These are phyloP conservation scores for Salmacisia buchloeana DNA, from an alignment of 1,284 basidiomycete genomes.

Conservation along the genomic window DNA sequence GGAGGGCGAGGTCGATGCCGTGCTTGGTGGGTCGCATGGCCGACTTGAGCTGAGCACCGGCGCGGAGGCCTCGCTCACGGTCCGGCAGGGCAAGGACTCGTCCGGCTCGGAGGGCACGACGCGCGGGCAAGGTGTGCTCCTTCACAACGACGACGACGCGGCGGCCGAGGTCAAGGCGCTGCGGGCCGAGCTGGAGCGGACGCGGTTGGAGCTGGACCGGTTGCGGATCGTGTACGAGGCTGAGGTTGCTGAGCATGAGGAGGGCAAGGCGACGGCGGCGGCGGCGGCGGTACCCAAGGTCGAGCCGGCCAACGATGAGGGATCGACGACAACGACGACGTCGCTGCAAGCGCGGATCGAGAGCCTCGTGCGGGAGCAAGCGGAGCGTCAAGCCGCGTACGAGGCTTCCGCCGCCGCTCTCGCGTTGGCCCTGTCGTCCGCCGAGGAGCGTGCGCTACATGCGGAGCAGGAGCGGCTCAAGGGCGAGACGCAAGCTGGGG, in stretches of 20 bases:
- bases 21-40: not conserved
- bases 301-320: too few species aligned
- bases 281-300: too few species aligned
- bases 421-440: too few species aligned
- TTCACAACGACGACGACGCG: not conserved
- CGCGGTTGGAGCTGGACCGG: not conserved
- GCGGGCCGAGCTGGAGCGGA: not conserved
- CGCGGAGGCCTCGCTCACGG: not conserved
- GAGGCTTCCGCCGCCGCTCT: too few species aligned
- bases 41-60: not conserved
- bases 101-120: not conserved
- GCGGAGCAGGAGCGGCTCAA: not conserved
- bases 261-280: not conserved
- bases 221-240: not conserved
- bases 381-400: not conserved
- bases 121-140: not conserved
- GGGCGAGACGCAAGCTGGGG: not conserved
- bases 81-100: not conserved
- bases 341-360: not conserved
- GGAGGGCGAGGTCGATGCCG: too few species aligned
- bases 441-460: not conserved
- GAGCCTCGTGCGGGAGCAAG: not conserved
- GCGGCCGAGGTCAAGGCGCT: not conserved
- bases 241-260: conserved; percentile 1
- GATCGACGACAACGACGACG: not conserved